Evolutionary conservation across 495 filamentous ascomycete species (phyloP).

Genomic region (Saxophila tyrrhenica): DNA sequence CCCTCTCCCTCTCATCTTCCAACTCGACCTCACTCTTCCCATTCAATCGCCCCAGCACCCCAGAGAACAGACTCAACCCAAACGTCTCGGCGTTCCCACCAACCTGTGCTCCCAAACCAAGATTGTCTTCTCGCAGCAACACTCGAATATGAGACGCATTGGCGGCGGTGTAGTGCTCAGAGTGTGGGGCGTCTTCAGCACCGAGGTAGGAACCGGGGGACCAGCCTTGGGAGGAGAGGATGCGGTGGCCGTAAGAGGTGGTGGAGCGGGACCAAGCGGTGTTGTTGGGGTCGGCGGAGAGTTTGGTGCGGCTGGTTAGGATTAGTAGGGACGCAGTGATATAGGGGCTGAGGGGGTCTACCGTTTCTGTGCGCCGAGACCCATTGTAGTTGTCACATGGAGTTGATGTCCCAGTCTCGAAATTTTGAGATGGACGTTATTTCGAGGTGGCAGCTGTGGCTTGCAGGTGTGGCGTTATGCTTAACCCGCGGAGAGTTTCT

Average conservation of each 20-base stretch:
- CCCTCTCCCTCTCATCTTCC: conserved; percentile 49
- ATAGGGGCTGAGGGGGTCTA: background rate
- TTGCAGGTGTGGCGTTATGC: no score
- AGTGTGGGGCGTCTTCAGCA: conserved; percentile 57
- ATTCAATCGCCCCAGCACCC: conserved; percentile 76
- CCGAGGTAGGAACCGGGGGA: conserved; percentile 72
- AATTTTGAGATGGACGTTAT: no score
- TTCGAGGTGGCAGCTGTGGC: no score
- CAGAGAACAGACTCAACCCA: conserved; percentile 73
- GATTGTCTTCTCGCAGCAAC: conserved; percentile 72
- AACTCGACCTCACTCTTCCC: conserved; percentile 64
- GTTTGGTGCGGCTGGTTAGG: conserved; percentile 58
- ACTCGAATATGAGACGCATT: conserved; percentile 71
- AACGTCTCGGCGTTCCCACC: conserved; percentile 53
- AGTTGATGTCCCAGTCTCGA: no score
- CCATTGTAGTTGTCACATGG: conserved; percentile 9
- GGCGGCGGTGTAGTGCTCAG: conserved; percentile 60
- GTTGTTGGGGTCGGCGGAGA: conserved; percentile 86
- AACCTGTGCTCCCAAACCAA: conserved; percentile 70
- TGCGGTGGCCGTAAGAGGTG: conserved; percentile 69
- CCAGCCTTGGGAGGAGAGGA: conserved; percentile 83
- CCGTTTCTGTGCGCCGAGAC: conserved; percentile 20
- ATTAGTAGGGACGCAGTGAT: background rate
- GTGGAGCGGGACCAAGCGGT: conserved; percentile 79
- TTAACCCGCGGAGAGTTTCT: no score